Evolutionary conservation across 495 filamentous ascomycete genomes (phyloP).

Genomic region (Trichocladium antarcticum): DNA sequence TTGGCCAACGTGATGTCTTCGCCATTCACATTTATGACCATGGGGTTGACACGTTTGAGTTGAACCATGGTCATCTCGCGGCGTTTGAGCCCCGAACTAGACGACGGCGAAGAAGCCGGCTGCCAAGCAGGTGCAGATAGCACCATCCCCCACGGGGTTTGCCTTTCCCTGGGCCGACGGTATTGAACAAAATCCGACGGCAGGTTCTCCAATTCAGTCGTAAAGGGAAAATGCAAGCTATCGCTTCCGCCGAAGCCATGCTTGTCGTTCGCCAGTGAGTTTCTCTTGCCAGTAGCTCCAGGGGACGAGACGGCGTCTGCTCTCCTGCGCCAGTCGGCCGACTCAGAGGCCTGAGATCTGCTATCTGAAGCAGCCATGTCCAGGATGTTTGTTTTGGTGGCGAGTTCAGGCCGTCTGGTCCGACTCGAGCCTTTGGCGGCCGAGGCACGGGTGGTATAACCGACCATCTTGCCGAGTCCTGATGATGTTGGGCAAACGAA

Average conservation of each 20-base stretch:
- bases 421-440: constrained; percentile 5
- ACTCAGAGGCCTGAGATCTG: constrained; percentile 17
- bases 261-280: background rate
- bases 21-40: constrained; percentile 17
- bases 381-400: constrained; percentile 9
- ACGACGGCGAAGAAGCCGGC: background rate
- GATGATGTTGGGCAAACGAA: too few species aligned
- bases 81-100: background rate
- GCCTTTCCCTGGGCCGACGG: constrained; percentile 5
- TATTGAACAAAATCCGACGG: background rate
- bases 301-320: constrained; percentile 6
- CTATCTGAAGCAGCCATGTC: constrained; percentile 4
- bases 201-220: constrained; percentile 8
- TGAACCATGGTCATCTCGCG: constrained; percentile 8
- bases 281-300: background rate
- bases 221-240: background rate
- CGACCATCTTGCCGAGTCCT: constrained; percentile 9
- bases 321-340: constrained; percentile 23
- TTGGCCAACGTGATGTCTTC: constrained; percentile 17
- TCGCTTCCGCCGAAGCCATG: constrained; percentile 5
- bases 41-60: constrained; percentile 13
- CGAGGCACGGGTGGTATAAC: background rate
- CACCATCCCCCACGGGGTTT: constrained; percentile 16
- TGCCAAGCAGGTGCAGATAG: constrained; percentile 14
- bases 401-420: constrained; percentile 4